phyloP scores from a whole-genome alignment of 176 grass and related monocot species.

The Carex myosuroides region DNA sequence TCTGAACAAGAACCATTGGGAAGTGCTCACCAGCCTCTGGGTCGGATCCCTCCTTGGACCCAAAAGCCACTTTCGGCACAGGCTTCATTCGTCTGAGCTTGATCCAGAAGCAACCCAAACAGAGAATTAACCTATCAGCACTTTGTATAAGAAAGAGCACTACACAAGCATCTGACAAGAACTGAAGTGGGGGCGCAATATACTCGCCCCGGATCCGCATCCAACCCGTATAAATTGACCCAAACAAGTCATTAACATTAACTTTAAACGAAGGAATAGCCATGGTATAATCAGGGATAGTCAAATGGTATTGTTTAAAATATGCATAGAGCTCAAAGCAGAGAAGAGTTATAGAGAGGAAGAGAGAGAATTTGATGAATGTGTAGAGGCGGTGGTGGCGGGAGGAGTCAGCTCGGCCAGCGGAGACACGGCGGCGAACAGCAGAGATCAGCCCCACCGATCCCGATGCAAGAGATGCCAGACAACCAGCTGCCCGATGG shows the following conservation, averaged over 20 bases:
- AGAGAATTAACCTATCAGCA: slow-evolving; percentile 42
- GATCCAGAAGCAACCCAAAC: slow-evolving; percentile 45
- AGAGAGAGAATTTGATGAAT: slow-evolving; percentile 39
- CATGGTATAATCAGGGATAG: slow-evolving; percentile 18
- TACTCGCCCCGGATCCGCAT: slow-evolving; percentile 26
- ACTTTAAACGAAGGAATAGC: slow-evolving; percentile 21
- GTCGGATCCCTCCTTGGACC: slow-evolving; percentile 16
- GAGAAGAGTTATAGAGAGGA: slow-evolving; percentile 29
- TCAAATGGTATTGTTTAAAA: slow-evolving; percentile 38
- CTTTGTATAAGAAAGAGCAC: slow-evolving; percentile 45
- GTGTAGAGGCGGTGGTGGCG: slow-evolving; percentile 31
- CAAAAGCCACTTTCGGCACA: slow-evolving; percentile 15
- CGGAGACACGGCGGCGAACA: slow-evolving; percentile 27
- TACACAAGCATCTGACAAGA: slow-evolving; percentile 33
- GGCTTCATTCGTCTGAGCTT: slow-evolving; percentile 36
- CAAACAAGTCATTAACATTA: slow-evolving; percentile 24
- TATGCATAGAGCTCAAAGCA: slow-evolving; percentile 35
- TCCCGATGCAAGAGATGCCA: slow-evolving; percentile 27
- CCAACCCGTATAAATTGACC: slow-evolving; percentile 28
- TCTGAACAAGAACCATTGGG: slow-evolving; percentile 47
- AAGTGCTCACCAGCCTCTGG: slow-evolving; percentile 27
- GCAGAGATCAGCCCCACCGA: slow-evolving; percentile 21
- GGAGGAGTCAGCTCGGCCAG: slow-evolving; percentile 36
- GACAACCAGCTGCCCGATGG: slow-evolving; percentile 37
- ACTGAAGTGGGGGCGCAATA: slow-evolving; percentile 31